Percentiles rank a stretch among this genome's conserved stretches.
These are phyloP conservation scores for Blepharisma japonicum DNA, from an alignment of 73 alveolate genomes.

Conservation along the genomic window DNA sequence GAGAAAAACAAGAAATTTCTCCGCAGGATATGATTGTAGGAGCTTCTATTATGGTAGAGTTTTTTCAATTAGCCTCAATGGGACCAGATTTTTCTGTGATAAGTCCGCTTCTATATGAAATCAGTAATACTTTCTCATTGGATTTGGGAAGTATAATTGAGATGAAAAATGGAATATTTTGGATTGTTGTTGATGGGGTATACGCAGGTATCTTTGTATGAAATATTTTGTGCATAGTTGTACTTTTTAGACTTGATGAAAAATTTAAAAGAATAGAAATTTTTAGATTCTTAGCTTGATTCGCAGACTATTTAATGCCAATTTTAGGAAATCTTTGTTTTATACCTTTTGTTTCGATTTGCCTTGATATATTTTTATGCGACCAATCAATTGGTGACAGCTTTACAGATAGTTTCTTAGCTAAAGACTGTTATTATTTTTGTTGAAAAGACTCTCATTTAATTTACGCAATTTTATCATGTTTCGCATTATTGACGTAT, in stretches of 20 bases:
- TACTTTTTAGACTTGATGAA: neutral
- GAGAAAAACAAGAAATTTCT: no score
- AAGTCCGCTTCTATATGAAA: no score
- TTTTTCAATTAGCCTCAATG: no score
- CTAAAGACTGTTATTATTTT: neutral
- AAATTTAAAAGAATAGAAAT: neutral
- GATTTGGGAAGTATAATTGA: no score
- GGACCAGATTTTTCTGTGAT: no score
- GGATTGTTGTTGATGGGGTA: neutral
- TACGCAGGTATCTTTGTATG: neutral
- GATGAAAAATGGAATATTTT: neutral
- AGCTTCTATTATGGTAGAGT: no score
- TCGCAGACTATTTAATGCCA: neutral
- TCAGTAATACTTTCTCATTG: no score
- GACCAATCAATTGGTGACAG: constrained; percentile 8
- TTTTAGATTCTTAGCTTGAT: neutral
- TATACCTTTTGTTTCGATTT: constrained; percentile 9
- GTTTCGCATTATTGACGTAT: neutral
- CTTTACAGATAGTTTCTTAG: neutral
- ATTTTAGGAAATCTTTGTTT: neutral
- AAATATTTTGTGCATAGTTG: neutral
- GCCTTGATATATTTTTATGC: neutral
- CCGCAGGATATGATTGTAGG: no score
- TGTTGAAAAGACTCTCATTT: neutral
- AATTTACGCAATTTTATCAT: neutral